Evolutionary conservation across 805 yeast species (phyloP).

Genomic region (Kodamaea hsintzibuensis): DNA sequence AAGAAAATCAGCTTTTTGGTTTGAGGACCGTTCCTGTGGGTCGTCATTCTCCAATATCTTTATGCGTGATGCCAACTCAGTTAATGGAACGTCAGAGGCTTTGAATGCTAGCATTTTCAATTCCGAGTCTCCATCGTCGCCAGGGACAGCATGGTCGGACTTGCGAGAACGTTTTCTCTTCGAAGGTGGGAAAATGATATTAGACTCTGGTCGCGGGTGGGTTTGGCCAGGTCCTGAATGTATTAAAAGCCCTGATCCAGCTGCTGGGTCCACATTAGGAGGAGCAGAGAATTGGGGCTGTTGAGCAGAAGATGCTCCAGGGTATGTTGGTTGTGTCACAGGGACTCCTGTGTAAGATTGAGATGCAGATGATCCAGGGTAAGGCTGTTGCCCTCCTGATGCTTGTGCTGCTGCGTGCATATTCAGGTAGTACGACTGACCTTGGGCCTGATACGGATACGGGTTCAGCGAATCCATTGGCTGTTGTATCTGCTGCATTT

Average conservation of each 20-base stretch:
- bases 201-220: constrained; percentile 6
- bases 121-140: constrained; percentile 39
- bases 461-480: not conserved
- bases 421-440: not conserved
- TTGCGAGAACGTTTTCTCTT: constrained; percentile 28
- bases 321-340: not conserved
- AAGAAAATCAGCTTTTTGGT: not conserved
- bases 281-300: not conserved
- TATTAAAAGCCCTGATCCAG: not conserved
- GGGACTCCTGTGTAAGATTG: not conserved
- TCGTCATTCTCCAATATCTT: constrained; percentile 39
- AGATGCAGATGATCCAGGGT: not conserved
- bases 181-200: constrained; percentile 4
- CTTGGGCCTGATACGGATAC: not conserved
- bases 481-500: constrained; percentile 1
- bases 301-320: not conserved
- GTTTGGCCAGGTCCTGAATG: not conserved
- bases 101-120: constrained; percentile 38
- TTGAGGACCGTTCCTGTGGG: constrained; percentile 1
- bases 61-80: constrained; percentile 46
- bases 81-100: constrained; percentile 35
- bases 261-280: not conserved
- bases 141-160: constrained; percentile 31
- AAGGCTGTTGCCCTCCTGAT: constrained; percentile 4
- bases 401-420: constrained; percentile 6